Conservation (phyloP, 2,329 filamentous ascomycete species). For the Tolypocladium endophyticum region DNA sequence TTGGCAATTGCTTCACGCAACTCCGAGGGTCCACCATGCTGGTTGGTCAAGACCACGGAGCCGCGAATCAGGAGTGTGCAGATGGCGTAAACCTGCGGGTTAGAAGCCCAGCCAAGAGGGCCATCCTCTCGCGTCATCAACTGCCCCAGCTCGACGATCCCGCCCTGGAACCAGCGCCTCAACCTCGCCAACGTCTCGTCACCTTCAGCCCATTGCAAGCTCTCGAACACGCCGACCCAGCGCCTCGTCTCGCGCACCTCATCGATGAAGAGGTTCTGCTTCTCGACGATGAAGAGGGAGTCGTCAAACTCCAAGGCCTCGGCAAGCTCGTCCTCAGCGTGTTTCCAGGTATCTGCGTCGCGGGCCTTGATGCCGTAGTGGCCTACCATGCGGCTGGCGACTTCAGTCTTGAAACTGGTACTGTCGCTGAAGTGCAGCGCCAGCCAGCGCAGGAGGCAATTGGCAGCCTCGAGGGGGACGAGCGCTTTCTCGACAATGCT, state of each 20-base stretch:
- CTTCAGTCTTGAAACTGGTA: constrained; percentile 26
- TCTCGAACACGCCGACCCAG: constrained; percentile 50
- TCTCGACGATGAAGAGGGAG: constrained; percentile 75
- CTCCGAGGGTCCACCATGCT: neutral
- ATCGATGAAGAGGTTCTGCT: constrained; percentile 90
- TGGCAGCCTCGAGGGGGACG: constrained; percentile 36
- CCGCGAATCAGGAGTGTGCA: constrained; percentile 36
- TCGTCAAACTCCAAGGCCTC: constrained; percentile 45
- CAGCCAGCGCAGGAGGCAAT: constrained; percentile 33
- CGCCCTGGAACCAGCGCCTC: constrained; percentile 37
- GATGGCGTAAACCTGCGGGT: constrained; percentile 55
- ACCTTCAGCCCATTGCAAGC: constrained; percentile 10
- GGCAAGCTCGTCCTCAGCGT: constrained; percentile 28
- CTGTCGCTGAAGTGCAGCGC: constrained; percentile 20
- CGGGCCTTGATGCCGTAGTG: constrained; percentile 6
- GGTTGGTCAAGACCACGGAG: constrained; percentile 21
- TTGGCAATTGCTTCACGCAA: constrained; percentile 6
- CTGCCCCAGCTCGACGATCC: constrained; percentile 31
- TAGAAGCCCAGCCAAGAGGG: constrained; percentile 62
- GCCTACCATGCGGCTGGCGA: constrained; percentile 30
- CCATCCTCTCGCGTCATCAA: constrained; percentile 40
- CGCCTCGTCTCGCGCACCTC: constrained; percentile 60
- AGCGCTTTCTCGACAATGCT: constrained; percentile 33
- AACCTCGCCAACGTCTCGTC: constrained; percentile 16
- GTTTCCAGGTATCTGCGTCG: constrained; percentile 5